These are phyloP conservation scores for Pichia scutulata DNA, from an alignment of 805 yeast genomes.

Conservation along the genomic window DNA sequence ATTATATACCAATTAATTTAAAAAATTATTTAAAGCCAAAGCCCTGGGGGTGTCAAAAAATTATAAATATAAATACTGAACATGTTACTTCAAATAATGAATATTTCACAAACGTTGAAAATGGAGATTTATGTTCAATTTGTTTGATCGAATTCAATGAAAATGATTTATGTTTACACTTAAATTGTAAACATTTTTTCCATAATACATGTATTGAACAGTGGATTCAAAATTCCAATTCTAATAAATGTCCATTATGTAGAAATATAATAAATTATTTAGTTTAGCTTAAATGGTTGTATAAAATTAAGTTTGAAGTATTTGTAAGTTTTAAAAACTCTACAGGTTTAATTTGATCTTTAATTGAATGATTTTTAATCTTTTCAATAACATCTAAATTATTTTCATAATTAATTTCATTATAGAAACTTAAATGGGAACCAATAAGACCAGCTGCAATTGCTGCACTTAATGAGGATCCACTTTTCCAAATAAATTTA, in stretches of 20 bases:
- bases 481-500: conserved; percentile 27
- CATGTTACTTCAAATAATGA: not conserved
- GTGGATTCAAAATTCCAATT: conserved; percentile 37
- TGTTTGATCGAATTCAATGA: conserved; percentile 43
- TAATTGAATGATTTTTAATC: conserved; percentile 9
- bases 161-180: conserved; percentile 39
- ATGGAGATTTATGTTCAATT: conserved; percentile 39
- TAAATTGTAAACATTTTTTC: conserved; percentile 44
- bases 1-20: not conserved
- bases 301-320: conserved; percentile 19
- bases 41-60: not conserved
- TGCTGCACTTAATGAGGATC: conserved; percentile 45
- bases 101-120: not conserved
- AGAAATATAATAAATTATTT: conserved; percentile 25
- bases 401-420: conserved; percentile 21
- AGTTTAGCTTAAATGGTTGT: not conserved
- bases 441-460: conserved; percentile 39
- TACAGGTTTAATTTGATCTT: conserved; percentile 9
- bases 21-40: not conserved
- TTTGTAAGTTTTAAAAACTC: not conserved
- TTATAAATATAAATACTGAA: not conserved
- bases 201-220: conserved; percentile 52
- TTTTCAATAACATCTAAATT: conserved; percentile 17
- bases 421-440: conserved; percentile 36
- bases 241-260: conserved; percentile 54